These are phyloP conservation scores for Yamadazyma dushanensis DNA, from an alignment of 1,139 yeast species.

Conservation along the genomic window DNA sequence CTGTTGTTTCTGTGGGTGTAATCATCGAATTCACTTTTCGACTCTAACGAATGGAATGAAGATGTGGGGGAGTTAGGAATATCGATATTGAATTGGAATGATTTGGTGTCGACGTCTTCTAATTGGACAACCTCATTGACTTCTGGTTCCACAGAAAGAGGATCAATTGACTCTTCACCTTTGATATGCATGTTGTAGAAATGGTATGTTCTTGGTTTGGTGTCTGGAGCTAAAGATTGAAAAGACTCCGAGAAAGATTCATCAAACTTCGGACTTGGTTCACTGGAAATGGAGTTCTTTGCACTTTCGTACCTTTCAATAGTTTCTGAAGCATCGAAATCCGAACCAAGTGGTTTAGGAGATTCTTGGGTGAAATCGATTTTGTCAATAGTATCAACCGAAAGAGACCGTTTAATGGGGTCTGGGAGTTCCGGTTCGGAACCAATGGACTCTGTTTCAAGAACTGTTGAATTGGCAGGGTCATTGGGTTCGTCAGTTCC, in stretches of 20 bases:
- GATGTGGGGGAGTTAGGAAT: conserved; percentile 9
- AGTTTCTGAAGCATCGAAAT: not conserved
- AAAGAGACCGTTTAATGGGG: not conserved
- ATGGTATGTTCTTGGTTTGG: conserved; percentile 3
- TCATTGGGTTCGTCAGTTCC: not conserved
- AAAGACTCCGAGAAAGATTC: conserved; percentile 4
- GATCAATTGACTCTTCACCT: conserved; percentile 9
- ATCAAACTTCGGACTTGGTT: conserved; percentile 2
- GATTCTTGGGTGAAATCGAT: conserved; percentile 2
- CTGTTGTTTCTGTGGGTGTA: conserved; percentile 5
- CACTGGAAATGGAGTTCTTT: not conserved
- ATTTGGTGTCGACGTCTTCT: conserved; percentile 15
- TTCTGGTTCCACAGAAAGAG: conserved; percentile 12
- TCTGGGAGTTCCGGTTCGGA: not conserved
- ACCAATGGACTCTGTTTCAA: no score
- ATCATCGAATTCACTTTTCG: conserved; percentile 2
- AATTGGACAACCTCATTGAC: conserved; percentile 15
- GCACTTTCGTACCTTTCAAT: conserved; percentile 3
- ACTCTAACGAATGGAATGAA: conserved; percentile 10
- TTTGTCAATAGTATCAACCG: conserved; percentile 2
- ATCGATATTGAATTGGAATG: conserved; percentile 16
- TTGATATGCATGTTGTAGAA: conserved; percentile 1
- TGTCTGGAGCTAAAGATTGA: conserved; percentile 9
- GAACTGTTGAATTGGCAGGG: not conserved
- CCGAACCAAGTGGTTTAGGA: not conserved